phyloP scores from a whole-genome alignment of 2,329 filamentous ascomycete genomes.

The Aureobasidium lini region DNA sequence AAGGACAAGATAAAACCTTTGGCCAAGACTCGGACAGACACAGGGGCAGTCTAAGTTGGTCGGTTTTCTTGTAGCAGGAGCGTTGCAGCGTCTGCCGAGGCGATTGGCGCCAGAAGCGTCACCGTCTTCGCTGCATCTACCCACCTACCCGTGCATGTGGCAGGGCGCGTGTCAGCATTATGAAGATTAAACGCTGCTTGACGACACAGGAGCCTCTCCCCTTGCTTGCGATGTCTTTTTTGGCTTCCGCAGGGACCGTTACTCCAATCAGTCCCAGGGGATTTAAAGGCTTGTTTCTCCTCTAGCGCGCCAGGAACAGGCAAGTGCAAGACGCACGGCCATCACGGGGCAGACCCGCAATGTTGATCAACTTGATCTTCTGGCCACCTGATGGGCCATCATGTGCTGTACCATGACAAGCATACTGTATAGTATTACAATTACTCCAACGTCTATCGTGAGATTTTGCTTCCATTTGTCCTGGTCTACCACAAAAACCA shows the following conservation, averaged over 20 bases:
- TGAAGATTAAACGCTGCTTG: constrained; percentile 2
- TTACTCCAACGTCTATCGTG: constrained; percentile 3
- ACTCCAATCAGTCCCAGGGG: constrained; percentile 1
- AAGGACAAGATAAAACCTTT: neutral
- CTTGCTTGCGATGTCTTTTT: constrained; percentile 6
- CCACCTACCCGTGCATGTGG: constrained; percentile 6
- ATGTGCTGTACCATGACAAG: constrained; percentile 4
- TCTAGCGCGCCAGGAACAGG: constrained; percentile 12
- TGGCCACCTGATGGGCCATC: constrained; percentile 7
- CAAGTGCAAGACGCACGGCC: neutral
- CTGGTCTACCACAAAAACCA: neutral
- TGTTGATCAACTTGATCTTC: constrained; percentile 7
- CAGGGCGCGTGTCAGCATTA: constrained; percentile 8
- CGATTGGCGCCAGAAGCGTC: constrained; percentile 7
- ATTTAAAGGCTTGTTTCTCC: constrained; percentile 7
- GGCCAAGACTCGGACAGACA: constrained; percentile 1
- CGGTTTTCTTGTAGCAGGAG: neutral
- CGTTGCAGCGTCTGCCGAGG: constrained; percentile 11
- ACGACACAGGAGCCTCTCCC: constrained; percentile 2
- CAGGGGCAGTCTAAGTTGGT: neutral
- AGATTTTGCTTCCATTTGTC: neutral
- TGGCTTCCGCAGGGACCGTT: neutral
- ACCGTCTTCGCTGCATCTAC: constrained; percentile 3
- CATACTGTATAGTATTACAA: neutral
- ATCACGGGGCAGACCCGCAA: neutral